Evolutionary conservation across 2,329 filamentous ascomycete genomes (phyloP), one percentile per base, ranked within the genome.

Genomic region (Exophiala viscosa): DNA sequence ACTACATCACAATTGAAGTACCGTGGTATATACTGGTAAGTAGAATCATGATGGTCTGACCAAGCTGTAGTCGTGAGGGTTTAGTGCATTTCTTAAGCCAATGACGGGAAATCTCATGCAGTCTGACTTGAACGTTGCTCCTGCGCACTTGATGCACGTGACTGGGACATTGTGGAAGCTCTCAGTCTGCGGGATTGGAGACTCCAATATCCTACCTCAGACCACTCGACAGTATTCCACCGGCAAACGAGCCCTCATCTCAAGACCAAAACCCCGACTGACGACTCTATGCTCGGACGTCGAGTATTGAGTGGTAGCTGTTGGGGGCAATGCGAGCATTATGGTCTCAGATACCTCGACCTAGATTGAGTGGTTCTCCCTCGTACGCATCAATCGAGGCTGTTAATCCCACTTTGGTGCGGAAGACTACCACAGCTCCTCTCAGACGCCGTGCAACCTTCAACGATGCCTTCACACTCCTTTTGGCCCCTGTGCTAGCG

Each of bases 381-480:
- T 36, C 33, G 41, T 8, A 43, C 54, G 33, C 40, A 3, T 51
- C 47, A 13, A 38, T 35, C 31, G 54, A 55, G 17, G 45, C 45
- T 2, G 34, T 50, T 17, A 55, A 36, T 20, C 41, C 46, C 11
- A 36, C 39, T 14, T 50, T 58, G 28, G 52, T 53, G 17, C 52
- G 56, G 18, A 55, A 53, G 40, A 59, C 50, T 31, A 53, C 51
- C 10, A 59, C 57, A 9, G 52, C 50, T 47, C 54, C 54, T 40
- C 40, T 49, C 8, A 52, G 51, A 48, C 51, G 53, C 33, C 52
- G 56, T 7, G 51, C 58, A 18, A 59, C 50, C 17, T 54, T 58
- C 42, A 54, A 53, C 45, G 60, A 62, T 56, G 59, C 50, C 33
- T 62, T 62, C 39, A 56, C 59, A 7, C 36, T 61, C 28, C 52